Evolutionary conservation across 495 filamentous ascomycete genomes (phyloP).

Genomic region (Daldinia bambusicola): DNA sequence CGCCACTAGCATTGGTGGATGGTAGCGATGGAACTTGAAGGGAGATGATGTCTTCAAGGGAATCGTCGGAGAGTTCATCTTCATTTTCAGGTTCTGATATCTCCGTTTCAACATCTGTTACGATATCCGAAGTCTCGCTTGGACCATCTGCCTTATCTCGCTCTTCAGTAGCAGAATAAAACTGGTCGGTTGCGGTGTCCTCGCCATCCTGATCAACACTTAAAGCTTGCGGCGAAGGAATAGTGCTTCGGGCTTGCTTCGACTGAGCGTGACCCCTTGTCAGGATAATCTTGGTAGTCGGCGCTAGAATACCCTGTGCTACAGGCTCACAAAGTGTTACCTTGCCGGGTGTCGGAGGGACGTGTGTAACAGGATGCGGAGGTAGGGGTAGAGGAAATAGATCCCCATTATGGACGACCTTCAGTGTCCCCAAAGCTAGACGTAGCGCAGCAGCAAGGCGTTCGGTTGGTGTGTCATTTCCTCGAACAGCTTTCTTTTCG

Average conservation of each 20-base stretch:
- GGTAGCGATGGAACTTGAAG: conserved; percentile 81
- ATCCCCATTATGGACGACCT: conserved; percentile 85
- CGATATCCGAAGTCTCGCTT: conserved; percentile 55
- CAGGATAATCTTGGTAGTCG: conserved; percentile 75
- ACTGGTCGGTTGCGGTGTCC: conserved; percentile 86
- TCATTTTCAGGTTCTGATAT: conserved; percentile 69
- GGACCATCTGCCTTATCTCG: conserved; percentile 57
- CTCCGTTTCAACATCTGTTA: conserved; percentile 67
- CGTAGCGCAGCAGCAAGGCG: conserved; percentile 80
- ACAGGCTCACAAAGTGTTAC: conserved; percentile 81
- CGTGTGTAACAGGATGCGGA: conserved; percentile 90
- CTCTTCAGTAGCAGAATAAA: conserved; percentile 88
- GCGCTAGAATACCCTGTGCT: conserved; percentile 81
- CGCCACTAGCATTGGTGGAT: conserved; percentile 69
- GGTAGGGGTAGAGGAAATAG: conserved; percentile 83
- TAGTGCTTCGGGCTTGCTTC: conserved; percentile 51
- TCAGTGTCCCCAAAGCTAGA: conserved; percentile 72
- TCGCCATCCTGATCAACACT: conserved; percentile 75
- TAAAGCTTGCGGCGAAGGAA: conserved; percentile 51
- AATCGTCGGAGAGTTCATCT: conserved; percentile 78
- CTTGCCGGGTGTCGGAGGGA: conserved; percentile 81
- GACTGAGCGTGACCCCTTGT: conserved; percentile 64
- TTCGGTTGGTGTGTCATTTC: conserved; percentile 64
- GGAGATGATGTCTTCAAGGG: conserved; percentile 83
- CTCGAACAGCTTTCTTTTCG: conserved; percentile 43